Conservation (phyloP, 2,329 filamentous ascomycete species). For the Lasiodiplodia sp. region DNA sequence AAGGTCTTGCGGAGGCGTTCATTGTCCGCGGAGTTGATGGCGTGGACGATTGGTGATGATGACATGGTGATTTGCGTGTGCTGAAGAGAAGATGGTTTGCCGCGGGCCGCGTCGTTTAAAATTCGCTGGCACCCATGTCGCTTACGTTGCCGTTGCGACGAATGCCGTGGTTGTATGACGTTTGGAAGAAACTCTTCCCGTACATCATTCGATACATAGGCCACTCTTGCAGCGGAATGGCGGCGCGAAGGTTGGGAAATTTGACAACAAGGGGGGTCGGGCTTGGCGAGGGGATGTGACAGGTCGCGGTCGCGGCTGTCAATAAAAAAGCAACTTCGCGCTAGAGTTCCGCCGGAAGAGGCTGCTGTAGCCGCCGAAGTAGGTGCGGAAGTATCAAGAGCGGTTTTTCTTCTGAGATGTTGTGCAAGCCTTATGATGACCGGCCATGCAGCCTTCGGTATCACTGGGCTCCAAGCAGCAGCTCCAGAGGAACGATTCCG, state of each 20-base stretch:
- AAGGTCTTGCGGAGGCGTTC: background rate
- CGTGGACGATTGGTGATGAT: background rate
- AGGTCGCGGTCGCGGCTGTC: too few relatives aligned
- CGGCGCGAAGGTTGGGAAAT: background rate
- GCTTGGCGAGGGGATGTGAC: too few relatives aligned
- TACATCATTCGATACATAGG: background rate
- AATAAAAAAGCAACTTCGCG: background rate
- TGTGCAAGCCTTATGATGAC: background rate
- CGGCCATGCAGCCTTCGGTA: background rate
- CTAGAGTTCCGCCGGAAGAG: background rate
- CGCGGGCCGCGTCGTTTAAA: background rate
- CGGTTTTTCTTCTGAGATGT: background rate
- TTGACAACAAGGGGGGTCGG: too few relatives aligned
- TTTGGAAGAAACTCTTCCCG: background rate
- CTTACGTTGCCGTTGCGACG: background rate
- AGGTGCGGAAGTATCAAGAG: background rate
- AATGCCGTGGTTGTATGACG: background rate
- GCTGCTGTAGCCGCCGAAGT: background rate
- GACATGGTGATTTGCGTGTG: background rate
- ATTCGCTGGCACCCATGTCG: background rate
- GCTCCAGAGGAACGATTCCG: conserved; percentile 41
- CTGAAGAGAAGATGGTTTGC: background rate
- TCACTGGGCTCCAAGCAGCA: conserved; percentile 36
- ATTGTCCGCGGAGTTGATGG: conserved; percentile 3
- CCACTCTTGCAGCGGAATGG: background rate